These are phyloP conservation scores for Monilinia vaccinii-corymbosi DNA, from an alignment of 2,329 filamentous ascomycete species.

Conservation along the genomic window DNA sequence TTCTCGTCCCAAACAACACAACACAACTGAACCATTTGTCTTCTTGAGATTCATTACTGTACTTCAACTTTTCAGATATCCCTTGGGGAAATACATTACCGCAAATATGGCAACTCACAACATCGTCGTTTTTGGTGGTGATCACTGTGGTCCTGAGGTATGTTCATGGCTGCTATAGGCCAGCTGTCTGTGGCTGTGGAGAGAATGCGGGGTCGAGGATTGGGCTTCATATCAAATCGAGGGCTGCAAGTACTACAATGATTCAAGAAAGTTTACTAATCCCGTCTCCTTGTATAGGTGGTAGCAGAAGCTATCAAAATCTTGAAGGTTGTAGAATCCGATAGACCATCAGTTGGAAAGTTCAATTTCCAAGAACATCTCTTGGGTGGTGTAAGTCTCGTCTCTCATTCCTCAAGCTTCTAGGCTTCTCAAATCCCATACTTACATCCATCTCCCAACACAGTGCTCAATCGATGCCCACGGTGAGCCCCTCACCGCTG, in stretches of 20 bases:
- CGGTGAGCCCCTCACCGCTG: constrained; percentile 70
- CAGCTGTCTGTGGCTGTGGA: neutral
- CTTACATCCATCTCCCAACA: neutral
- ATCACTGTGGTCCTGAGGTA: constrained; percentile 83
- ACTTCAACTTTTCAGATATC: neutral
- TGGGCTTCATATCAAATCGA: neutral
- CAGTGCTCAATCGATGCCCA: constrained; percentile 83
- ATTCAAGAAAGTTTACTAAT: neutral
- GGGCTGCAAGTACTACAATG: neutral
- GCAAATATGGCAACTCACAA: constrained; percentile 59
- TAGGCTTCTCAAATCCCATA: neutral
- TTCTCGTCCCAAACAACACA: neutral
- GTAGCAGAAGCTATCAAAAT: constrained; percentile 81
- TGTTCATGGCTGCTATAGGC: constrained; percentile 22
- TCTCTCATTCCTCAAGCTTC: neutral
- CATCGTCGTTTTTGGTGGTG: constrained; percentile 73
- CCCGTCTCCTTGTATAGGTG: constrained; percentile 43
- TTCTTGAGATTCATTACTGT: neutral
- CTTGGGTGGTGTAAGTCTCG: constrained; percentile 65
- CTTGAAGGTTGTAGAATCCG: constrained; percentile 68
- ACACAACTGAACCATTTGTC: neutral
- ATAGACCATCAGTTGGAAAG: constrained; percentile 52
- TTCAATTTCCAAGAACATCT: constrained; percentile 90
- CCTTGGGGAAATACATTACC: neutral
- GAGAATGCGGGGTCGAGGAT: neutral